Evolutionary conservation across 2,329 filamentous ascomycete genomes (phyloP), one percentile per base, ranked within the genome.

Genomic region (Cordyceps fumosorosea): DNA sequence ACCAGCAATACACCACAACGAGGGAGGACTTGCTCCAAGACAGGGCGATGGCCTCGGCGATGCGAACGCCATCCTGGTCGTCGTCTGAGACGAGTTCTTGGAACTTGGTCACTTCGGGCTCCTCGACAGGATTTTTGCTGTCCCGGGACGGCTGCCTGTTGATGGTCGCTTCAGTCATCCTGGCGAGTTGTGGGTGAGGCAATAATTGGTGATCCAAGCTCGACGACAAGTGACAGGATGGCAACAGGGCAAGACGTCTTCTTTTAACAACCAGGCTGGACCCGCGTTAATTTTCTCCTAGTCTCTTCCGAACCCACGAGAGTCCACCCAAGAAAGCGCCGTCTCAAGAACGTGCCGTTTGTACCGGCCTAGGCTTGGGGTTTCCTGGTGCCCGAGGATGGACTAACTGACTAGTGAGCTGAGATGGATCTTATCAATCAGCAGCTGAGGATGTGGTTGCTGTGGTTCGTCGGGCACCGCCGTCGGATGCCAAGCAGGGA

Each of bases 31-130:
- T 66, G 5, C 64, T 55, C 68, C 67, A 69, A 20, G 63, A 65
- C 37, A 69, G 54, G 2, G 68, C 67, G 22, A 67, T 63, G 29
- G 68, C 68, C 61, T 69, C 65, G 6, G 68, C 65, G 50, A 66
- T 52, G 24, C 66, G 68, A 5, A 69, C 65, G 62, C 68, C 67
- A 37, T 63, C 65, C 24, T 69, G 67, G 10, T 64, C 63, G 14
- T 65, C 57, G 11, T 65, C 57, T 1, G 63, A 24, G 20, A 59
- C 5, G 6, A 48, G 26, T 8, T 59, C 20, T 26, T 57, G 55
- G 18, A 51, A 40, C 10, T 50, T 51, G 10, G 22, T 20, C 3
- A 59, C 62, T 14, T 63, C 56, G 1, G 64, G 22, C 12, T 62
- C 62, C 26, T 63, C 54, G 7, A n/a, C 11, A 8, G 51, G 51